Percentiles rank a stretch among this genome's conserved stretches.
Conservation (phyloP, 2,329 filamentous ascomycete species). For the Claviceps sp. region DNA sequence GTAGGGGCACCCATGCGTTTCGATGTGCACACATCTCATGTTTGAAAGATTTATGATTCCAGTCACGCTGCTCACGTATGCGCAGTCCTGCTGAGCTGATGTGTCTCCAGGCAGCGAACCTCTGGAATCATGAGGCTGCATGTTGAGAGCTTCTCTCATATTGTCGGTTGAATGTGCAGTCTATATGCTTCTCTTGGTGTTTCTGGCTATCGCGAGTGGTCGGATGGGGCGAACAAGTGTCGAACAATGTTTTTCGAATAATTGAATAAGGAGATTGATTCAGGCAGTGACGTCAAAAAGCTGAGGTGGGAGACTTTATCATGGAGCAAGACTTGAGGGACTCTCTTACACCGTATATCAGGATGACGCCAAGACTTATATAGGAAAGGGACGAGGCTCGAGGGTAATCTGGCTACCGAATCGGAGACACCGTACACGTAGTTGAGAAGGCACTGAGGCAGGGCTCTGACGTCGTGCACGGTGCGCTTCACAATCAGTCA, state of each 20-base stretch:
- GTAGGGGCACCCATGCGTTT: constrained; percentile 15
- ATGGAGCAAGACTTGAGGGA: no score
- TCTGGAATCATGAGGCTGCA: neutral
- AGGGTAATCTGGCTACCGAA: neutral
- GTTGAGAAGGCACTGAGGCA: neutral
- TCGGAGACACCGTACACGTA: neutral
- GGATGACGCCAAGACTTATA: neutral
- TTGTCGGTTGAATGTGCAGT: neutral
- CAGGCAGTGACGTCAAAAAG: neutral
- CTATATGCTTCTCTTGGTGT: neutral
- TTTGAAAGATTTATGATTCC: constrained; percentile 12
- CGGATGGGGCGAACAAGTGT: neutral
- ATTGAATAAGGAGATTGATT: neutral
- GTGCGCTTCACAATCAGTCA: neutral
- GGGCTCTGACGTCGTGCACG: neutral
- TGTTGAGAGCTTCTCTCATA: constrained; percentile 3
- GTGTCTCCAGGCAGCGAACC: neutral
- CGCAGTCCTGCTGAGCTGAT: neutral
- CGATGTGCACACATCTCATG: constrained; percentile 16
- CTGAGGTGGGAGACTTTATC: neutral
- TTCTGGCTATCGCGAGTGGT: neutral
- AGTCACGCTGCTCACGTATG: neutral
- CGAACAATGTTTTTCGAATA: neutral
- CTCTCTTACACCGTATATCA: neutral
- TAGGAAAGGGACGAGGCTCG: neutral